Percentiles rank a stretch among this genome's conserved stretches.
phyloP scores from a whole-genome alignment of 1,284 basidiomycete genomes.

The Rhodotorula sp. region DNA sequence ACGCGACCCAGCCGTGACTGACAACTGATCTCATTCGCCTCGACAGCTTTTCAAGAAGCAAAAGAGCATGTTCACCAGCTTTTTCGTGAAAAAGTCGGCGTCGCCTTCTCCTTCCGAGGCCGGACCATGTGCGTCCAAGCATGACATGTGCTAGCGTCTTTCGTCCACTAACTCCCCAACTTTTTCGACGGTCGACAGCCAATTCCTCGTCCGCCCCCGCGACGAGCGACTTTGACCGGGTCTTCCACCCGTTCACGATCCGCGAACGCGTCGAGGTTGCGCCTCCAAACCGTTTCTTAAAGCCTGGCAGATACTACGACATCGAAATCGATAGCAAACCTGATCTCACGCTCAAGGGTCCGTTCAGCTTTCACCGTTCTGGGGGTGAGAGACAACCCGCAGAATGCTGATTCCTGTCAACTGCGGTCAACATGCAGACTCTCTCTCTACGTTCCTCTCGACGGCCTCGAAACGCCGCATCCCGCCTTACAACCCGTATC shows the following conservation, averaged over 20 bases:
- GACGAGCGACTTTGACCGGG: slow-evolving; percentile 61
- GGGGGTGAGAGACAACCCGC: not conserved
- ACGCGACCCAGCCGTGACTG: no score
- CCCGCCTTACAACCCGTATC: slow-evolving; percentile 28
- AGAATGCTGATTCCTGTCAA: not conserved
- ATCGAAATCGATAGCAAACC: slow-evolving; percentile 45
- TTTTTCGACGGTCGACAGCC: not conserved
- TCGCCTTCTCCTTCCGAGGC: slow-evolving; percentile 20
- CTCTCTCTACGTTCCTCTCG: slow-evolving; percentile 14
- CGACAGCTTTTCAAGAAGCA: slow-evolving; percentile 35
- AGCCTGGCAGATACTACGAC: slow-evolving; percentile 37
- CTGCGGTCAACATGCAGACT: slow-evolving; percentile 6
- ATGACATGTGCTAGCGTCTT: not conserved
- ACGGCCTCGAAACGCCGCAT: slow-evolving; percentile 14
- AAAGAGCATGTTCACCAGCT: slow-evolving; percentile 33
- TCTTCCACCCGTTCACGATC: slow-evolving; percentile 71
- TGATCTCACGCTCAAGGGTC: slow-evolving; percentile 24
- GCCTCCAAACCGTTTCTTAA: slow-evolving; percentile 52
- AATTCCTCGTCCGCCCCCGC: not conserved
- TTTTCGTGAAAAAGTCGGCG: slow-evolving; percentile 32
- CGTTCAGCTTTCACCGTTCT: not conserved
- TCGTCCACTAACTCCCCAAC: not conserved
- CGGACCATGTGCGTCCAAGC: slow-evolving; percentile 1
- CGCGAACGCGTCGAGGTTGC: slow-evolving; percentile 70
- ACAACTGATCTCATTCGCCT: not conserved